A percentile compares a stretch with the other conserved stretches of the same genome.
These are phyloP conservation scores for Lipomyces starkeyi DNA, from an alignment of 805 yeast species.

Conservation along the genomic window DNA sequence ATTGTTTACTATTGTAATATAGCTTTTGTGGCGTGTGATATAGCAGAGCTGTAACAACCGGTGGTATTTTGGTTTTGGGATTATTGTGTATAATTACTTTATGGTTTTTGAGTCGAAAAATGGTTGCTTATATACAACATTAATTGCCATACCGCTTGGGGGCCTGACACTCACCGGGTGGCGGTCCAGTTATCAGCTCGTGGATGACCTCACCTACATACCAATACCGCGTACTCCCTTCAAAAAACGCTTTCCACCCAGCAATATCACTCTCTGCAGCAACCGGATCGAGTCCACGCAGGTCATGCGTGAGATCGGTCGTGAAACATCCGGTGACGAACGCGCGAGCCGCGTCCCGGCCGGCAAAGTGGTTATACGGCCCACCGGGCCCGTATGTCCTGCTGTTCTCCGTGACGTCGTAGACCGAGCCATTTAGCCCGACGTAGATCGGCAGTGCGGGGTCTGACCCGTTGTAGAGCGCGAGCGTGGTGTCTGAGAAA, in stretches of 20 bases:
- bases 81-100: background rate
- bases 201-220: constrained; percentile 62
- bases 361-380: constrained; percentile 62
- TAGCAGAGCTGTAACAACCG: background rate
- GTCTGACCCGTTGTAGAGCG: constrained; percentile 59
- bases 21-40: too few relatives aligned
- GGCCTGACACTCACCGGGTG: constrained; percentile 56
- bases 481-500: constrained; percentile 55
- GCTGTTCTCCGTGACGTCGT: constrained; percentile 62
- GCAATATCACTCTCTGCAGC: constrained; percentile 51
- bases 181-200: constrained; percentile 53
- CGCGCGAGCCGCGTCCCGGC: constrained; percentile 71
- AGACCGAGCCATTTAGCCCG: constrained; percentile 65
- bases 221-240: constrained; percentile 59
- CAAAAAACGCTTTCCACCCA: constrained; percentile 62
- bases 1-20: background rate
- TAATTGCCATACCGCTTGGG: constrained; percentile 1
- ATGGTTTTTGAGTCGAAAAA: background rate
- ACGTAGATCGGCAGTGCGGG: constrained; percentile 59
- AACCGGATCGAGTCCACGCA: constrained; percentile 61
- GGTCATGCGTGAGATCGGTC: constrained; percentile 64
- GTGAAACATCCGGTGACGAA: constrained; percentile 73
- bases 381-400: constrained; percentile 66
- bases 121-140: background rate
- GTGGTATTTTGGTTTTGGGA: background rate